phyloP scores from a whole-genome alignment of 1,284 basidiomycete species.

The Cutaneotrichosporon spelunceum region DNA sequence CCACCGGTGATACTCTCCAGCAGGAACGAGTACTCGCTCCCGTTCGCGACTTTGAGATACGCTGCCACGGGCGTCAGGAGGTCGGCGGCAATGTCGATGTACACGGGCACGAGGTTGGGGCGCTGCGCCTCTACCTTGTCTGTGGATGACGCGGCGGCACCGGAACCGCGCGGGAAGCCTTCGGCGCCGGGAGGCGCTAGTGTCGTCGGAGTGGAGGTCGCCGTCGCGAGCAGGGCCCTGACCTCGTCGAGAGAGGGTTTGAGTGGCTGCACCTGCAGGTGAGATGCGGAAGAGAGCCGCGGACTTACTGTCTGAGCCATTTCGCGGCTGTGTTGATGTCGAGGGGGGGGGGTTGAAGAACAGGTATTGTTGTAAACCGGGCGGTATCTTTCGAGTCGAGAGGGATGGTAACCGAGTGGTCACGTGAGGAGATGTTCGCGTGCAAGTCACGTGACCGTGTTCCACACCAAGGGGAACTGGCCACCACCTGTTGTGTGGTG shows the following conservation, averaged over 20 bases:
- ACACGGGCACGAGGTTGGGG: conserved; percentile 67
- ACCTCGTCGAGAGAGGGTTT: conserved; percentile 40
- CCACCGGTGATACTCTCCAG: conserved; percentile 88
- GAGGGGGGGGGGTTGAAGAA: neutral
- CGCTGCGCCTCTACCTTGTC: conserved; percentile 17
- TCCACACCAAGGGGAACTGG: no score
- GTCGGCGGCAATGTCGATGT: conserved; percentile 88
- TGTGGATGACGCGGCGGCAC: conserved; percentile 16
- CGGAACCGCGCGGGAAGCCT: conserved; percentile 34
- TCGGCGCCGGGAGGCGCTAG: conserved; percentile 30
- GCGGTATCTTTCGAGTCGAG: neutral
- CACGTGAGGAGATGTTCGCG: neutral
- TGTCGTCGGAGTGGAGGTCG: conserved; percentile 38
- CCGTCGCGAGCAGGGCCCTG: conserved; percentile 31
- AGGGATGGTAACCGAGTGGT: neutral
- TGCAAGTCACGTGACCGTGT: neutral
- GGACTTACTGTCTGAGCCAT: conserved; percentile 1
- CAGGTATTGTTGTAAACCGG: no score
- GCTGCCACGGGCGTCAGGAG: conserved; percentile 96
- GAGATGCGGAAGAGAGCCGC: no score
- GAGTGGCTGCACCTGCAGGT: conserved; percentile 15
- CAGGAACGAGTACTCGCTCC: conserved; percentile 87
- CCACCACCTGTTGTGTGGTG: no score
- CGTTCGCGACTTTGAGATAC: conserved; percentile 87
- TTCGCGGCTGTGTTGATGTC: neutral